Base-by-base conservation (phyloP, 2,329 filamentous ascomycete genomes). In the Periconia sp. region DNA sequence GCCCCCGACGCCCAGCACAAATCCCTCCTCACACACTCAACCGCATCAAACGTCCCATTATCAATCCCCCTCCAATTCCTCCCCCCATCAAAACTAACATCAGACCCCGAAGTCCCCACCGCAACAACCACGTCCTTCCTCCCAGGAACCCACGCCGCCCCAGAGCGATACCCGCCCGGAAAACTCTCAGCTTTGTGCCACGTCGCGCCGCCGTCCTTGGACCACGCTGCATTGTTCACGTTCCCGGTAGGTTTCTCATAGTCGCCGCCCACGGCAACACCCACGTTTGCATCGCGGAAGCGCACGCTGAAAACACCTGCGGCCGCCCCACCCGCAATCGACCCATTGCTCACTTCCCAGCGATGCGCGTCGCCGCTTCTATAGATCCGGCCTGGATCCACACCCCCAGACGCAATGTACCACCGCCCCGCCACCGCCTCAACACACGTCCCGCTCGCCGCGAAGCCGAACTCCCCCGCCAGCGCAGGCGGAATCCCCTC, bases 221-320 rank as follows among this genome's bases (percentile, higher is more conserved):
- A 61, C 59, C 59, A 64, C 3, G 57, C 46, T 5, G 61, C 58
- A 18, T 48, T 56, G 5, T 57, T 36, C 2, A 38, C 36, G 18
- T 56, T 61, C 7, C 41, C 46, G 1, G 42, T 52, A 0, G 61
- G 57, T n/a, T 58, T 51, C 32, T 59, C 42, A 29, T 48, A 63
- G 21, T 63, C 54, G 4, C 61, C 61, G 8, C 61, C 61, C 11
- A 65, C 56, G 12, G 60, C 61, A 29, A 65, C 48, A 1, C 60
- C 61, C 21, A 55, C 29, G 18, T 45, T 44, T 6, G 41, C 38
- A 33, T 65, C 56, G 16, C 54, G 52, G n/a, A 65, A 65, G 11
- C 55, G 46, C 1, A 61, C 61, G 2, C 54, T 59, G 28, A 63
- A 64, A 0, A 63, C 59, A n/a, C 61, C 61, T n/a, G 56, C 59